A percentile compares a stretch with the other conserved stretches of the same genome.
Conservation (phyloP, 2,329 filamentous ascomycete genomes). For the Phyllosticta capitalensis region DNA sequence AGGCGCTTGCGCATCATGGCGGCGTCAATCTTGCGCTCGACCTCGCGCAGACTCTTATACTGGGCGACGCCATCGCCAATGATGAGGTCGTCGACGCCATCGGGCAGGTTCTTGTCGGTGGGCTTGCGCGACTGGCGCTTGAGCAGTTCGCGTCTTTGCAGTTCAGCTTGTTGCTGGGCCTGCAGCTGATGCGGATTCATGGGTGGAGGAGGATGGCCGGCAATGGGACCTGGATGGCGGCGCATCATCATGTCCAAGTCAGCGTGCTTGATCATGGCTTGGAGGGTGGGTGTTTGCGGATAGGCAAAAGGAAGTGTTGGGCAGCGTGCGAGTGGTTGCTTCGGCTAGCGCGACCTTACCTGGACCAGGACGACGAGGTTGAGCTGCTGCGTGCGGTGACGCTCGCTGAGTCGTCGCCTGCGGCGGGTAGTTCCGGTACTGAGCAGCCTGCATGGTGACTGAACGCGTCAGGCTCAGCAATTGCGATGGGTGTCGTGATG, state of each 20-base stretch:
- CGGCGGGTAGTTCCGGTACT: constrained; percentile 38
- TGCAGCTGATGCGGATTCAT: constrained; percentile 35
- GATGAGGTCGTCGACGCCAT: constrained; percentile 69
- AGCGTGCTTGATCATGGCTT: constrained; percentile 37
- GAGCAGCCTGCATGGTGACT: constrained; percentile 33
- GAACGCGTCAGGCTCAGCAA: constrained; percentile 16
- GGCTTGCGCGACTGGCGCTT: constrained; percentile 81
- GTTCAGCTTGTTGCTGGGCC: constrained; percentile 35
- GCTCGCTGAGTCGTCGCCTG: constrained; percentile 24
- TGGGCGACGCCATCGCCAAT: constrained; percentile 73
- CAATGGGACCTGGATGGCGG: constrained; percentile 36
- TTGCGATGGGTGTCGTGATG: constrained; percentile 2
- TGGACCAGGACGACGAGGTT: constrained; percentile 25
- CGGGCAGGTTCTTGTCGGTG: constrained; percentile 89
- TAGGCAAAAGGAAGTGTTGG: constrained; percentile 9
- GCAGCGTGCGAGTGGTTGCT: constrained; percentile 15
- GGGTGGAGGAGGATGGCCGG: constrained; percentile 20
- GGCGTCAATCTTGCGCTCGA: constrained; percentile 82
- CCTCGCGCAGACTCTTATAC: constrained; percentile 75
- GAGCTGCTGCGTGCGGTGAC: constrained; percentile 24
- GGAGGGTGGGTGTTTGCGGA: constrained; percentile 11
- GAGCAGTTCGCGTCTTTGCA: constrained; percentile 53
- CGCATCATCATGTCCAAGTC: constrained; percentile 38
- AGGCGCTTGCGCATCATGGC: constrained; percentile 90
- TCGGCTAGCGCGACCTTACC: constrained; percentile 22